Conservation (phyloP, 306 rosid genomes). For the Dryas octopetala region DNA sequence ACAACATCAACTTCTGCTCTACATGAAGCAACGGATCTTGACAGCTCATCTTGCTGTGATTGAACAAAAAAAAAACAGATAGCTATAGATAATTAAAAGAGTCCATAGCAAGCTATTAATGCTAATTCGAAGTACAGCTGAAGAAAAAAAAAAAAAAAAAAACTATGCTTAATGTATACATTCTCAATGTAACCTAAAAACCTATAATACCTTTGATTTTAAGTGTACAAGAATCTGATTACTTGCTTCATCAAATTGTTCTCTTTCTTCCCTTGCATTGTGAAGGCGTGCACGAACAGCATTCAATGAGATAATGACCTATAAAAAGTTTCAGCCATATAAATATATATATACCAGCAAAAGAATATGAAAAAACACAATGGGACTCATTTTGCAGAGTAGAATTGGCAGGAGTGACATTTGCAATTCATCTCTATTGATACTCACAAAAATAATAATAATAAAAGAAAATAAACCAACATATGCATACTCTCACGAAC, state of each 20-base stretch:
- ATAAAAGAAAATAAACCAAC: not conserved
- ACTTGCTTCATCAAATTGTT: slow-evolving; percentile 84
- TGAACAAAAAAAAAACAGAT: slow-evolving; percentile 25
- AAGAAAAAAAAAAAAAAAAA: not conserved
- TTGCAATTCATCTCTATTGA: not conserved
- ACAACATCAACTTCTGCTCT: slow-evolving; percentile 66
- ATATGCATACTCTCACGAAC: not conserved
- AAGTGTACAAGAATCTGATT: slow-evolving; percentile 66
- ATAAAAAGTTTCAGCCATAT: slow-evolving; percentile 21
- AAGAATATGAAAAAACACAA: slow-evolving; percentile 16
- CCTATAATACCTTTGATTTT: slow-evolving; percentile 59
- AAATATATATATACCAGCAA: slow-evolving; percentile 12
- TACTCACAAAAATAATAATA: not conserved
- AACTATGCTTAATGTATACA: not conserved
- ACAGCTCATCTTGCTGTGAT: slow-evolving; percentile 79
- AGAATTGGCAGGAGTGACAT: slow-evolving; percentile 1
- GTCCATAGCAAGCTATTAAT: not conserved
- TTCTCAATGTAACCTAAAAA: slow-evolving; percentile 14
- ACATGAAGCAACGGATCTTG: slow-evolving; percentile 59
- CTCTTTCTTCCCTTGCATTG: slow-evolving; percentile 86
- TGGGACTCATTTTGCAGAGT: slow-evolving; percentile 19
- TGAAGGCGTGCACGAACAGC: slow-evolving; percentile 59
- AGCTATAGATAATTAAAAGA: slow-evolving; percentile 18
- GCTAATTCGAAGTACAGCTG: not conserved
- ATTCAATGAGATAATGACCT: slow-evolving; percentile 63